Base-by-base conservation (phyloP, 2,329 filamentous ascomycete species). In the Aspergillus ochraceoroseus region DNA sequence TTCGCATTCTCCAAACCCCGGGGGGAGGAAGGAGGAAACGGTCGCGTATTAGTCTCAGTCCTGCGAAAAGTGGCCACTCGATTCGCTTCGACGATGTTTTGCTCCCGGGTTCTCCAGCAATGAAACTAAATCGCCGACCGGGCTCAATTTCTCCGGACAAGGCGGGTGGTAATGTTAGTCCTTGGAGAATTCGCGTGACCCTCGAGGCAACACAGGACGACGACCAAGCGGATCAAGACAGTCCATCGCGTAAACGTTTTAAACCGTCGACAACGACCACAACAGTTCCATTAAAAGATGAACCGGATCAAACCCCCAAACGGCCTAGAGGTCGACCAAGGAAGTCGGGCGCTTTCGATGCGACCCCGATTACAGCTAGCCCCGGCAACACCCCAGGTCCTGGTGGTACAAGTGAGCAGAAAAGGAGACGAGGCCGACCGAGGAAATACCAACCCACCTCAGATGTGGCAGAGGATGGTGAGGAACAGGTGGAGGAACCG, bases 111-210 rank as follows among this genome's bases (percentile, higher is more conserved):
- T 64, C 64, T 3, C 65, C 66, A 3, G 51, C 54, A 14, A 59
- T 50, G 52, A 61, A 61, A 18, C 25, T 61, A 2, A 53, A 51
- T 46, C 51, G 55, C 44, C 47, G 51, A 32, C 51, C 58, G 31
- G 41, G 53, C 27, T 59, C 62, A 4, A 37, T 61, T 22, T 68
- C 66, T 9, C 66, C 65, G 8, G 58, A 63, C n/a, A 68, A 67
- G 31, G 41, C 54, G 29, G 51, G 56, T 7, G 65, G 66, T 6
- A 67, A 68, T 53, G 52, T 66, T 9, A 72, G 68, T 48, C 69
- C 69, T 18, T 71, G 69, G 69, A 65, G 67, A 40, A 71, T 72
- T 42, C 61, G 66, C 30, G 67, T 72, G 15, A 72, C 69, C 0
- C 62, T 72, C 23, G 68, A 72, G 52, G 69, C 69, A 13, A 68